A percentile compares a stretch with the other conserved stretches of the same genome.
Evolutionary conservation across 495 filamentous ascomycete genomes (phyloP).

Genomic region (Rhypophila decipiens): DNA sequence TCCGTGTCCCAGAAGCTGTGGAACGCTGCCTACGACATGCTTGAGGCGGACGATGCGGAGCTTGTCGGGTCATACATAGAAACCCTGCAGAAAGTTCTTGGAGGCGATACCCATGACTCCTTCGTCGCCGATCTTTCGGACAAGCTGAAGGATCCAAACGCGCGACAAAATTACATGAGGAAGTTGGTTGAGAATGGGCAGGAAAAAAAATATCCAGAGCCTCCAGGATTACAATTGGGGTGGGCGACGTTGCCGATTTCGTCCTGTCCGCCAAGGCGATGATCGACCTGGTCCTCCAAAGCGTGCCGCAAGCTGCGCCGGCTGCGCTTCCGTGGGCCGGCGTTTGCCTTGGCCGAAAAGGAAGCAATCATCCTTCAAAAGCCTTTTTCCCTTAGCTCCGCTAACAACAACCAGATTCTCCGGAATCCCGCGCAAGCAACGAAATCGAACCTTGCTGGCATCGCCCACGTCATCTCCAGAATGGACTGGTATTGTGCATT

Average conservation of each 20-base stretch:
- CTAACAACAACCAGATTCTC: conserved; percentile 12
- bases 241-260: conserved; percentile 12
- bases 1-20: conserved; percentile 14
- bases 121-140: conserved; percentile 2
- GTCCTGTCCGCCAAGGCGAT: conserved; percentile 16
- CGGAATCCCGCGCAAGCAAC: conserved; percentile 19
- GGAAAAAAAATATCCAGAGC: conserved; percentile 12
- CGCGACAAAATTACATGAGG: conserved; percentile 13
- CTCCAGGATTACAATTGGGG: conserved; percentile 10
- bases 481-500: conserved; percentile 33
- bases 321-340: conserved; percentile 19
- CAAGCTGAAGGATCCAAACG: conserved; percentile 9
- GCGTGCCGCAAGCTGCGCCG: conserved; percentile 14
- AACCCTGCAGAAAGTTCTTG: conserved; percentile 11
- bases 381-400: conserved; percentile 1
- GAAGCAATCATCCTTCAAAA: conserved; percentile 2
- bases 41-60: conserved; percentile 14
- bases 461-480: conserved; percentile 24
- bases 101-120: background rate
- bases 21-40: conserved; percentile 19
- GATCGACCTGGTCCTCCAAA: conserved; percentile 10
- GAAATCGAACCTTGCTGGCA: conserved; percentile 22
- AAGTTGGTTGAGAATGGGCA: conserved; percentile 13
- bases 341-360: conserved; percentile 17
- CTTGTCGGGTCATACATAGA: conserved; percentile 16